Percentiles rank a stretch among this genome's conserved stretches.
Evolutionary conservation across 441 rosid species (phyloP).

Genomic region (Euphorbia corollata): DNA sequence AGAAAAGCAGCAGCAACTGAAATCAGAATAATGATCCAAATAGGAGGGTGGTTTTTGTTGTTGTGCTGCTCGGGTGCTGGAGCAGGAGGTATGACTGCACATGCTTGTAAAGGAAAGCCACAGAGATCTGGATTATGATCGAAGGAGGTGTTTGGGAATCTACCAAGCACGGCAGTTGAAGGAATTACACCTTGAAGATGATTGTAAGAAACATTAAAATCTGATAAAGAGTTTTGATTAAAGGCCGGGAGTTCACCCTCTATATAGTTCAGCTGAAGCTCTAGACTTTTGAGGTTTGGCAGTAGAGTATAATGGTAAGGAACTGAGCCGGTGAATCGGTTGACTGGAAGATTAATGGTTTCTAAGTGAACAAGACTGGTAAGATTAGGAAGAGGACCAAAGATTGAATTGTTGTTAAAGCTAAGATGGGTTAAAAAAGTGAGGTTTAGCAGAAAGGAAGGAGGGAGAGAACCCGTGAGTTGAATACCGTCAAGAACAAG

Average conservation of each 20-base stretch:
- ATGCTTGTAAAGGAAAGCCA: constrained; percentile 33
- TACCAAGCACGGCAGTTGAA: constrained; percentile 26
- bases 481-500: constrained; percentile 42
- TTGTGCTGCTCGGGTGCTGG: constrained; percentile 11
- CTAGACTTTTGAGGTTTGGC: constrained; percentile 28
- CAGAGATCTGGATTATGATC: constrained; percentile 42
- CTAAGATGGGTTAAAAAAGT: constrained; percentile 37
- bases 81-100: constrained; percentile 26
- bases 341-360: constrained; percentile 32
- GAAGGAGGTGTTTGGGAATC: constrained; percentile 32
- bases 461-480: constrained; percentile 40
- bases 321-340: constrained; percentile 36
- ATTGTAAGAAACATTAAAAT: constrained; percentile 45
- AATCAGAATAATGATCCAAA: constrained; percentile 31
- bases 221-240: constrained; percentile 29
- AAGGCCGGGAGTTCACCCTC: constrained; percentile 39
- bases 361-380: constrained; percentile 27
- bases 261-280: constrained; percentile 40
- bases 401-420: constrained; percentile 34
- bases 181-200: constrained; percentile 43
- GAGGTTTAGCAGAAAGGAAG: constrained; percentile 28
- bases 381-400: constrained; percentile 38
- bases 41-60: constrained; percentile 13
- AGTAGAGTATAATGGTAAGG: constrained; percentile 30
- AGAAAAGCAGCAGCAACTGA: constrained; percentile 24